A percentile compares a stretch with the other conserved stretches of the same genome.
Conservation (phyloP, 2,329 filamentous ascomycete genomes). For the Fusarium continuum region DNA sequence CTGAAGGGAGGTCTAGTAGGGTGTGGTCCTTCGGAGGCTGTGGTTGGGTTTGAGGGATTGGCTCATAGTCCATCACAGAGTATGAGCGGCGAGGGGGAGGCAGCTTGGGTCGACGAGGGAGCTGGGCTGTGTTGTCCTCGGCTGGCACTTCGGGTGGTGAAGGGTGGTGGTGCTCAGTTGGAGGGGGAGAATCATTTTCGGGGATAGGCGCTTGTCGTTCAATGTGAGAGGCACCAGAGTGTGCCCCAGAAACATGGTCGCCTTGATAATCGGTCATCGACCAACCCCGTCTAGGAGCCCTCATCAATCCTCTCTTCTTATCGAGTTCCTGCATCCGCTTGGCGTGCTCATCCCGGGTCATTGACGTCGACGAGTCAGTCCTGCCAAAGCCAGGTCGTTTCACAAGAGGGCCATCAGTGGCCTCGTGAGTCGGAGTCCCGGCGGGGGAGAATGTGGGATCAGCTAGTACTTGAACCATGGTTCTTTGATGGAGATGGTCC, state of each 20-base stretch:
- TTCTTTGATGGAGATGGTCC: slow-evolving; percentile 8
- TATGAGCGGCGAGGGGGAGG: slow-evolving; percentile 64
- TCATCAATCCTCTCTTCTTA: slow-evolving; percentile 49
- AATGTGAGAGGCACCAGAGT: slow-evolving; percentile 37
- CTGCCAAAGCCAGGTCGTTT: slow-evolving; percentile 38
- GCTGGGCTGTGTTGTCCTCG: slow-evolving; percentile 36
- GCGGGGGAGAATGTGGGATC: slow-evolving; percentile 43
- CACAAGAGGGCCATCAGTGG: slow-evolving; percentile 30
- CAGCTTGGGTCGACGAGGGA: slow-evolving; percentile 49
- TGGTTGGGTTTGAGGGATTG: slow-evolving; percentile 56
- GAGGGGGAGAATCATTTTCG: slow-evolving; percentile 44
- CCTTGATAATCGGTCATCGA: slow-evolving; percentile 57
- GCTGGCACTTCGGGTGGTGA: slow-evolving; percentile 21
- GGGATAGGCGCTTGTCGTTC: slow-evolving; percentile 48
- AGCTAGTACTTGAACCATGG: slow-evolving; percentile 48
- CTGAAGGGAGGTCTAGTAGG: slow-evolving; percentile 63
- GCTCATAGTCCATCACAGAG: slow-evolving; percentile 69
- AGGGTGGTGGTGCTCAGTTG: slow-evolving; percentile 14
- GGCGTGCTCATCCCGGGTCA: slow-evolving; percentile 55
- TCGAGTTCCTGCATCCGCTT: slow-evolving; percentile 52
- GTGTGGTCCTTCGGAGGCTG: slow-evolving; percentile 56
- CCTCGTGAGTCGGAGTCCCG: slow-evolving; percentile 38
- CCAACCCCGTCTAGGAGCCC: slow-evolving; percentile 56
- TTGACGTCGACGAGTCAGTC: slow-evolving; percentile 39
- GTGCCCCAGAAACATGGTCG: slow-evolving; percentile 39